Evolutionary conservation across 2,329 filamentous ascomycete genomes (phyloP), one percentile per base, ranked within the genome.

Genomic region (Sphaerulina populicola): DNA sequence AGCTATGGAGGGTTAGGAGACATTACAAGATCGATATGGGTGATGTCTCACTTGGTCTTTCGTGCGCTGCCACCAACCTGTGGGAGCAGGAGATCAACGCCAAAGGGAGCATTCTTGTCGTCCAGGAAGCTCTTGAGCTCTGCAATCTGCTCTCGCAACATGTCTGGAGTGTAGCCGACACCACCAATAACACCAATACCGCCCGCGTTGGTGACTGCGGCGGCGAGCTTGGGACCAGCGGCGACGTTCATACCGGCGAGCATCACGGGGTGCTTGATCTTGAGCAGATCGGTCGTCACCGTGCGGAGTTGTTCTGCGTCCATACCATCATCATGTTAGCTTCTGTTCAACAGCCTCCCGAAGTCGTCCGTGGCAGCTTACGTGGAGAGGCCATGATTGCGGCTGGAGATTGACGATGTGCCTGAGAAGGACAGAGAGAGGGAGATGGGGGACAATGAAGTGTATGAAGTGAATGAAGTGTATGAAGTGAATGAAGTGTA

Each of bases 191-290:
- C 93, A 74, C 93, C 93, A 56, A 98, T 78, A 66, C 93, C 93
- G 61, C 93, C 93, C 47, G 93, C 93, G 72, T 98, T 96, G 62
- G 91, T 94, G 63, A 98, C 93, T 38, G 93, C 93, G 31, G 93
- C 93, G 47, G 93, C 93, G 66, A 98, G 83, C 78, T 89, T 94
- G 50, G 93, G 93, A 45, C 93, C 93, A 54, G 93, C 93, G 51
- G 93, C 93, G 58, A 97, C 93, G 78, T 98, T 97, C 93, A 98
- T 98, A 70, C 93, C 93, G 63, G 93, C 93, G 57, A 98, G 83
- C 66, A 98, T 77, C 68, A 98, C 77, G 53, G 93, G 93, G 74
- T 98, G 93, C 71, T 94, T 88, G 80, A 98, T 97, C 78, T 88
- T 87, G 74, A 98, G 86, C 59, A 97, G 86, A 80, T 97, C 91